Percentiles rank a stretch among this genome's conserved stretches.
These are phyloP conservation scores for Podaxis carcinomalis DNA, from an alignment of 768 basidiomycete species.

Conservation along the genomic window DNA sequence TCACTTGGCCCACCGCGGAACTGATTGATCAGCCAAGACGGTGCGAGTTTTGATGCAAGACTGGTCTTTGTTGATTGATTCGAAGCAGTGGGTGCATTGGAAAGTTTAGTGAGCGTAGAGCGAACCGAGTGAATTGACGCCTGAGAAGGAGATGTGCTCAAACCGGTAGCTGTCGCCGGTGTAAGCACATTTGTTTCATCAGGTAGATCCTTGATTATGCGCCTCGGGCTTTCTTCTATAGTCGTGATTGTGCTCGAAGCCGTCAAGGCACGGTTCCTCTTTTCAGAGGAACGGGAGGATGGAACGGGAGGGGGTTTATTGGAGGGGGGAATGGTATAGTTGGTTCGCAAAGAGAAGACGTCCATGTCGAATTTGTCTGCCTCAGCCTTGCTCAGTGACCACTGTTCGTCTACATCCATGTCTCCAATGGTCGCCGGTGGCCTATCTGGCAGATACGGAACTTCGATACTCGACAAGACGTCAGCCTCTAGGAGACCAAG, in stretches of 20 bases:
- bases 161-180: constrained; percentile 22
- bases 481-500: constrained; percentile 89
- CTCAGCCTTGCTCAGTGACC: constrained; percentile 42
- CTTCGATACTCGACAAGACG: constrained; percentile 82
- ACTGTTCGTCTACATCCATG: constrained; percentile 27
- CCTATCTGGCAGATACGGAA: constrained; percentile 67
- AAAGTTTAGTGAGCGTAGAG: constrained; percentile 36
- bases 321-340: constrained; percentile 28
- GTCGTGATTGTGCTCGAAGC: constrained; percentile 44
- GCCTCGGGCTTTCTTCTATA: constrained; percentile 69
- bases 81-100: constrained; percentile 16
- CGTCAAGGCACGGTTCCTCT: constrained; percentile 47
- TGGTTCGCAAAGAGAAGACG: constrained; percentile 49
- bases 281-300: constrained; percentile 37
- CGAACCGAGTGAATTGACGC: constrained; percentile 57
- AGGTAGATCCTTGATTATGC: constrained; percentile 47
- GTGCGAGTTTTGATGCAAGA: constrained; percentile 57
- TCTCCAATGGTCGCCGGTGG: constrained; percentile 21
- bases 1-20: constrained; percentile 64
- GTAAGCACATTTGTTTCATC: constrained; percentile 29
- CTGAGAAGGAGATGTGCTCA: constrained; percentile 64
- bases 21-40: constrained; percentile 77
- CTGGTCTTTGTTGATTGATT: constrained; percentile 32
- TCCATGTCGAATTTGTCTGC: constrained; percentile 75
- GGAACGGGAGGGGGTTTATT: constrained; percentile 29